Evolutionary conservation across 176 grass and related monocot species (phyloP).

Genomic region (Ampelocalamus luodianensis): DNA sequence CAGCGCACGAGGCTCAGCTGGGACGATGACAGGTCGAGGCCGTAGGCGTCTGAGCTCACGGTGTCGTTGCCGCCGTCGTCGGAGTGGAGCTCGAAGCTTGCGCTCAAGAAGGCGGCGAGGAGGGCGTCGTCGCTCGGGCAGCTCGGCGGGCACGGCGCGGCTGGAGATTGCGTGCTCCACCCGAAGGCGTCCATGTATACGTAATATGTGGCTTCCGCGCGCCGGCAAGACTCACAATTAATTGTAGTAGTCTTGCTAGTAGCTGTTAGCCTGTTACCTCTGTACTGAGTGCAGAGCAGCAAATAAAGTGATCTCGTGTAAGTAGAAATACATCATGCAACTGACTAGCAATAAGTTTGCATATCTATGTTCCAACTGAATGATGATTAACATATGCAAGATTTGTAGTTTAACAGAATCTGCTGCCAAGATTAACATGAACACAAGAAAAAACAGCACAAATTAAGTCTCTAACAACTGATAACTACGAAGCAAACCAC

Average conservation of each 20-base stretch:
- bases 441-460: background rate
- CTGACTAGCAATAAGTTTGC: background rate
- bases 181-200: slow-evolving; percentile 54
- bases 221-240: background rate
- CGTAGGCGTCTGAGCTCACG: slow-evolving; percentile 8
- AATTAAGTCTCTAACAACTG: background rate
- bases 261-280: background rate
- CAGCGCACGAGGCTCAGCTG: slow-evolving; percentile 11
- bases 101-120: slow-evolving; percentile 29
- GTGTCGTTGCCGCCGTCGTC: background rate
- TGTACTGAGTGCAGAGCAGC: background rate
- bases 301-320: slow-evolving; percentile 11
- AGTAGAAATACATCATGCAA: slow-evolving; percentile 1
- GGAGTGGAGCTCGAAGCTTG: slow-evolving; percentile 3
- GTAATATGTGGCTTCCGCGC: background rate
- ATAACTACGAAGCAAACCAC: background rate
- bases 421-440: background rate
- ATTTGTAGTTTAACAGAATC: background rate
- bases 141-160: slow-evolving; percentile 4
- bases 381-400: background rate
- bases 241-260: background rate
- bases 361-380: background rate
- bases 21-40: slow-evolving; percentile 24
- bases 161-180: slow-evolving; percentile 39
- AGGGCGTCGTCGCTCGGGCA: slow-evolving; percentile 33